Conservation (phyloP, 1,139 yeast genomes). For the Lipomyces yarrowii region DNA sequence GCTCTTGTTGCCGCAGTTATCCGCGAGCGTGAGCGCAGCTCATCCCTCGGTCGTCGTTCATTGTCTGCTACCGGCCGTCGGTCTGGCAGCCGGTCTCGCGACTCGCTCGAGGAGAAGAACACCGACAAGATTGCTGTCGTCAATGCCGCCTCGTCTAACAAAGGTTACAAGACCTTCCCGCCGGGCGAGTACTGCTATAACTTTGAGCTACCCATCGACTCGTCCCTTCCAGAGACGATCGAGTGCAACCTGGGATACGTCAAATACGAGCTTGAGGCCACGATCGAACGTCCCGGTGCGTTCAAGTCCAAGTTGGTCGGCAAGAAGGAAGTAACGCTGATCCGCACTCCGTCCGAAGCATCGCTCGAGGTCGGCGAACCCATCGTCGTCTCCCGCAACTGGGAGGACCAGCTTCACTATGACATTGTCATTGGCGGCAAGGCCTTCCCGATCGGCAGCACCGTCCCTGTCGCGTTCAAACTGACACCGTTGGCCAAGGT, state of each 20-base stretch:
- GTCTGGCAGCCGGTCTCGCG: constrained; percentile 19
- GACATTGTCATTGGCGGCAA: constrained; percentile 89
- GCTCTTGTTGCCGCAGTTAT: constrained; percentile 25
- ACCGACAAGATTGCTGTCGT: constrained; percentile 2
- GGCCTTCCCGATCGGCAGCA: constrained; percentile 79
- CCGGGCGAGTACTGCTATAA: constrained; percentile 93
- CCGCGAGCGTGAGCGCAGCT: constrained; percentile 36
- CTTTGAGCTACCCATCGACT: constrained; percentile 85
- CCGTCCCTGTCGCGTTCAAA: constrained; percentile 79
- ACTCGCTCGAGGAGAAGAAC: constrained; percentile 20
- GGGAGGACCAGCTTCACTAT: constrained; percentile 91
- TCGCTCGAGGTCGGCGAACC: constrained; percentile 92
- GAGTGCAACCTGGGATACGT: constrained; percentile 82
- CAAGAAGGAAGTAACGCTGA: constrained; percentile 61
- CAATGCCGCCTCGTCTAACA: constrained; percentile 12
- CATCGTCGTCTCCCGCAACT: constrained; percentile 81
- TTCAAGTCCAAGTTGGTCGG: constrained; percentile 78
- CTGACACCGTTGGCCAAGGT: constrained; percentile 87
- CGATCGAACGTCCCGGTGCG: constrained; percentile 75
- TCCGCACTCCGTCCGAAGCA: constrained; percentile 75
- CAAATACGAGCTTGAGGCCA: constrained; percentile 66
- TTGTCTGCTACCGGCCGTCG: constrained; percentile 18
- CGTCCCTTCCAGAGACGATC: constrained; percentile 80
- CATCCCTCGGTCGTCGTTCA: constrained; percentile 23
- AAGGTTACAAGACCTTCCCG: constrained; percentile 51